These are phyloP conservation scores for Austroboletus eburneus DNA, from an alignment of 768 basidiomycete genomes.

Conservation along the genomic window DNA sequence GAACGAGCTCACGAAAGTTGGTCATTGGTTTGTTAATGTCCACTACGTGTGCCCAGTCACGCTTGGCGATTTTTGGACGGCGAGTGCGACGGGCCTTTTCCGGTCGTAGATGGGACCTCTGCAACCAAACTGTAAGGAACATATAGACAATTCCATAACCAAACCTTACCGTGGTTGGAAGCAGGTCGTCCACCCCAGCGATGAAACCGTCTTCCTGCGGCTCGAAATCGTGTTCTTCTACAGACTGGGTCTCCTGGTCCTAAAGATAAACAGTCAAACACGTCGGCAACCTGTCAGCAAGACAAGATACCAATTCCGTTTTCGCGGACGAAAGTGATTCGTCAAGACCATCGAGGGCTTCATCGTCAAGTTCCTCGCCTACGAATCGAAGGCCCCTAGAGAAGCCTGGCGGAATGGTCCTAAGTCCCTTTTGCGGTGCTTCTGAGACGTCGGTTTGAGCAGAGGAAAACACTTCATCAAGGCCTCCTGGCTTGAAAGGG, in stretches of 20 bases:
- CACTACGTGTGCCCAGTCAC: slow-evolving; percentile 97
- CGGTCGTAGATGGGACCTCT: slow-evolving; percentile 61
- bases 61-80: slow-evolving; percentile 59
- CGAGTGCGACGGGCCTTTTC: slow-evolving; percentile 40
- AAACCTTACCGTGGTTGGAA: slow-evolving; percentile 52
- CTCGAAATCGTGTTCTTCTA: slow-evolving; percentile 23
- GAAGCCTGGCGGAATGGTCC: slow-evolving; percentile 80
- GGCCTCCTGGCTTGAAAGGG: slow-evolving; percentile 92
- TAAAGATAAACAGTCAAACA: slow-evolving; percentile 25
- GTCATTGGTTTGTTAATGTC: slow-evolving; percentile 86
- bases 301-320: slow-evolving; percentile 15
- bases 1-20: slow-evolving; percentile 90
- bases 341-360: slow-evolving; percentile 34
- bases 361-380: slow-evolving; percentile 50
- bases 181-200: slow-evolving; percentile 73
- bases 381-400: slow-evolving; percentile 71
- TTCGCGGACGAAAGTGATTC: slow-evolving; percentile 10
- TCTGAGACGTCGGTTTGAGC: slow-evolving; percentile 32
- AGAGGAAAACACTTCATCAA: slow-evolving; percentile 55
- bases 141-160: background rate
- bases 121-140: slow-evolving; percentile 8
- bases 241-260: slow-evolving; percentile 16
- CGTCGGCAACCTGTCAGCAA: slow-evolving; percentile 4
- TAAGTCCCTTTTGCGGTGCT: slow-evolving; percentile 41
- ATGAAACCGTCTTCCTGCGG: slow-evolving; percentile 15